Evolutionary conservation across 192 early-diverging fungal genomes (phyloP).

Genomic region (Backusella sp.): DNA sequence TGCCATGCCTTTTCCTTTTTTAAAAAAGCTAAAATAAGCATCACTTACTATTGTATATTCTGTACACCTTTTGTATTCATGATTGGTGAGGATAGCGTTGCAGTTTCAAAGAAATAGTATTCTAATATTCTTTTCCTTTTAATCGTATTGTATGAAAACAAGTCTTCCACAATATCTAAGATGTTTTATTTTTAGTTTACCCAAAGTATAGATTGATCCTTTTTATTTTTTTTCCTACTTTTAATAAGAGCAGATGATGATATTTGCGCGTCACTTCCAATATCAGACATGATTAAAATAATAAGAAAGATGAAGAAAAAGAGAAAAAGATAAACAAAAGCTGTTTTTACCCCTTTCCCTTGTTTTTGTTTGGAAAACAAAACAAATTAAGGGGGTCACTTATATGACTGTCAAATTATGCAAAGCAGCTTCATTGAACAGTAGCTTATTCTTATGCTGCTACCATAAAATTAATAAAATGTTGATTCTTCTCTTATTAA

Average conservation of each 20-base stretch:
- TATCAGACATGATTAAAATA: slow-evolving; percentile 22
- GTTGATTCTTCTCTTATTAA: too few relatives aligned
- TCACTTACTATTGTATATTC: slow-evolving; percentile 51
- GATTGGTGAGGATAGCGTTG: slow-evolving; percentile 48
- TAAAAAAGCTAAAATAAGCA: neutral
- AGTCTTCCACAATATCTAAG: slow-evolving; percentile 41
- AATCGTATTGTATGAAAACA: slow-evolving; percentile 49
- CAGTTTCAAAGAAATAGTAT: slow-evolving; percentile 51
- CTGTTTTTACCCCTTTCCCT: neutral
- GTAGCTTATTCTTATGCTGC: too few relatives aligned
- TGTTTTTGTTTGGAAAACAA: neutral
- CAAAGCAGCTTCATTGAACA: neutral
- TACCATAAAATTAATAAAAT: too few relatives aligned
- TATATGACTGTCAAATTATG: neutral
- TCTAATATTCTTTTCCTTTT: slow-evolving; percentile 54
- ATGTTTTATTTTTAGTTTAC: neutral
- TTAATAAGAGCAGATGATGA: slow-evolving; percentile 18
- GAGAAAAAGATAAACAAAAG: neutral
- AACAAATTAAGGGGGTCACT: neutral
- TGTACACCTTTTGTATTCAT: slow-evolving; percentile 51
- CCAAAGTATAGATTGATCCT: neutral
- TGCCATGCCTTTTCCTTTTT: neutral
- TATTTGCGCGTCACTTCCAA: slow-evolving; percentile 18
- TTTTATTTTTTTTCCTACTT: slow-evolving; percentile 1
- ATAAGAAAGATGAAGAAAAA: neutral